A percentile compares a stretch with the other conserved stretches of the same genome.
Evolutionary conservation across 1,139 yeast genomes (phyloP).

Genomic region (Kodamaea suecica): DNA sequence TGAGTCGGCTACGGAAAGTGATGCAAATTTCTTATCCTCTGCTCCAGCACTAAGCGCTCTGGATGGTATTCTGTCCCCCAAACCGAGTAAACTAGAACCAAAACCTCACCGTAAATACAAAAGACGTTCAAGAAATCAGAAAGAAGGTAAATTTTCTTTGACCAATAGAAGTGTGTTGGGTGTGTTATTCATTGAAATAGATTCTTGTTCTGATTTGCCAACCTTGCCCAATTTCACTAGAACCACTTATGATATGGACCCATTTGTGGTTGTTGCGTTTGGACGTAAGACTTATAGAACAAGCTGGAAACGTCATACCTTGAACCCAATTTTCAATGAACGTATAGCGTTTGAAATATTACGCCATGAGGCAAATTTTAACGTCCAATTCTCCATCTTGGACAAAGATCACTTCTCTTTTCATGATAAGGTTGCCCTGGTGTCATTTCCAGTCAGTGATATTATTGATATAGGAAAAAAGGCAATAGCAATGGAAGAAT

Average conservation of each 20-base stretch:
- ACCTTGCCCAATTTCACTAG: constrained; percentile 58
- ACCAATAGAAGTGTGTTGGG: constrained; percentile 55
- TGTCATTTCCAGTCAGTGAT: constrained; percentile 51
- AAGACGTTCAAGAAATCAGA: constrained; percentile 7
- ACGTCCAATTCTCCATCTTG: constrained; percentile 66
- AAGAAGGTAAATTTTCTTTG: constrained; percentile 27
- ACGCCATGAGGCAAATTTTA: constrained; percentile 60
- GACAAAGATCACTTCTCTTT: constrained; percentile 83
- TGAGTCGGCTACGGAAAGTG: constrained; percentile 7
- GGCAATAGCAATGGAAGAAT: constrained; percentile 1
- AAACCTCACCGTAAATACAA: constrained; percentile 9
- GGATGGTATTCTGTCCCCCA: constrained; percentile 2
- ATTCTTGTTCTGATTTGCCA: constrained; percentile 69
- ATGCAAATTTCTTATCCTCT: constrained; percentile 3
- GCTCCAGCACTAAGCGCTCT: background rate
- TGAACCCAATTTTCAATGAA: constrained; percentile 82
- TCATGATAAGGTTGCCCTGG: constrained; percentile 77
- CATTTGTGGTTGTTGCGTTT: constrained; percentile 87
- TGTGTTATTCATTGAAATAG: constrained; percentile 71
- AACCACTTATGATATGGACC: constrained; percentile 91
- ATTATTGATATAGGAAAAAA: constrained; percentile 25
- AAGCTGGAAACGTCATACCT: constrained; percentile 77
- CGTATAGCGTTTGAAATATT: constrained; percentile 74
- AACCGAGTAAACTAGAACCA: constrained; percentile 1
- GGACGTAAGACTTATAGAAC: constrained; percentile 88